A percentile compares a stretch with the other conserved stretches of the same genome.
phyloP scores from a whole-genome alignment of 345 rosid species.

The Populus pruinosa region DNA sequence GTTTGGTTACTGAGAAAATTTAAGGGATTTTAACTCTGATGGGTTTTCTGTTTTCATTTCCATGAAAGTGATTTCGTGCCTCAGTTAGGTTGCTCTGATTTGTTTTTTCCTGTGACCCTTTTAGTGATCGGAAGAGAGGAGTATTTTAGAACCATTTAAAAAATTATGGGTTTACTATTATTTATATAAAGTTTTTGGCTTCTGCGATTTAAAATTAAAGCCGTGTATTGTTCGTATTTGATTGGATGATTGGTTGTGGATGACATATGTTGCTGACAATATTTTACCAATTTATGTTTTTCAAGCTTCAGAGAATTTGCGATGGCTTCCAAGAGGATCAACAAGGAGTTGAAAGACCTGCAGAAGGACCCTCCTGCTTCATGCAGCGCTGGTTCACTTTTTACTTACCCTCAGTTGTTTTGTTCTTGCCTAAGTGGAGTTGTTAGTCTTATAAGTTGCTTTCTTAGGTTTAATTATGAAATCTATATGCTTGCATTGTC shows the following conservation, averaged over 20 bases:
- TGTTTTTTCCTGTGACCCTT: neutral
- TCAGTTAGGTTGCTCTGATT: neutral
- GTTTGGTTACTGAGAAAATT: conserved; percentile 5
- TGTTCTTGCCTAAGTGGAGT: neutral
- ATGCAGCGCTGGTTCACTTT: conserved; percentile 63
- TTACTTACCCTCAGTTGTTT: neutral
- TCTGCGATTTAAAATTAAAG: neutral
- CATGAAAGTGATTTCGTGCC: neutral
- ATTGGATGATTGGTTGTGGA: neutral
- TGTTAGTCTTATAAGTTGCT: neutral
- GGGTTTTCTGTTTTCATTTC: neutral
- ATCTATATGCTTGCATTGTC: neutral
- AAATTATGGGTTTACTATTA: neutral
- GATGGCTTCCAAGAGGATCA: conserved; percentile 67
- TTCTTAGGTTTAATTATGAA: neutral
- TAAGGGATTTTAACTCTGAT: neutral
- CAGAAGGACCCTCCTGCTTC: conserved; percentile 75
- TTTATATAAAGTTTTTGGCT: neutral
- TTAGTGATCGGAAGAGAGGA: neutral
- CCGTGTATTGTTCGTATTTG: neutral
- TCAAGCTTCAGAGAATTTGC: conserved; percentile 5
- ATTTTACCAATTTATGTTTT: neutral
- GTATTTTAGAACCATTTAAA: neutral
- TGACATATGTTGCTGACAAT: neutral
- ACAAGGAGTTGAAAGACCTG: conserved; percentile 69